Percentiles rank a stretch among this genome's conserved stretches.
phyloP scores from a whole-genome alignment of 495 filamentous ascomycete species.

The Hypoxylon fragiforme region DNA sequence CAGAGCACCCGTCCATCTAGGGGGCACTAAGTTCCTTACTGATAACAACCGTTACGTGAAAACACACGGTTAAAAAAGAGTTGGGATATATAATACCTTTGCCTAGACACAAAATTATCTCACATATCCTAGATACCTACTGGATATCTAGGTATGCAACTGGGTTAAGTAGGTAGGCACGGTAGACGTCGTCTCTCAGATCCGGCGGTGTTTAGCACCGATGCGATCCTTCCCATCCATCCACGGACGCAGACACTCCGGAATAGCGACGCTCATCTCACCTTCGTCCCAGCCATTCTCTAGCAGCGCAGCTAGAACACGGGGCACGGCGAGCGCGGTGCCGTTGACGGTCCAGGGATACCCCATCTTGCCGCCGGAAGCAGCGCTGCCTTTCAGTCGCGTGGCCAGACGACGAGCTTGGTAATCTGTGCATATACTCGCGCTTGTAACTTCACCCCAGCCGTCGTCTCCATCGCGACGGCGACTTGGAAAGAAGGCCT shows the following conservation, averaged over 20 bases:
- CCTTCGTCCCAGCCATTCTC: conserved; percentile 87
- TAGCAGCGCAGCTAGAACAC: conserved; percentile 86
- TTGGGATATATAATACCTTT: no score
- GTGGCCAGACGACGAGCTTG: conserved; percentile 83
- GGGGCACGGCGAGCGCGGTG: conserved; percentile 87
- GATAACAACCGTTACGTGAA: no score
- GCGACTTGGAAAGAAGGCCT: conserved; percentile 89
- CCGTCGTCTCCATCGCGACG: conserved; percentile 61
- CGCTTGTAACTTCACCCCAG: conserved; percentile 92
- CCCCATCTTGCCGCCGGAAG: conserved; percentile 43
- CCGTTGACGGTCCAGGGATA: conserved; percentile 92
- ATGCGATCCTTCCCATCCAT: conserved; percentile 79
- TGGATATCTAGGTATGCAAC: no score
- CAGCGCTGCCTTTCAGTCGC: conserved; percentile 49
- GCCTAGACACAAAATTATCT: no score
- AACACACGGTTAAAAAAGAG: no score
- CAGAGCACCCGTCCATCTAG: no score
- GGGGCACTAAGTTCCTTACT: no score
- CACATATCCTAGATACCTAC: no score
- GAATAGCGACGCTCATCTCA: conserved; percentile 65
- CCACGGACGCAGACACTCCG: conserved; percentile 74
- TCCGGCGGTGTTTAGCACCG: conserved; percentile 41
- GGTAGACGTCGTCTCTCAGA: no score
- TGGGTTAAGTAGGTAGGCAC: no score
- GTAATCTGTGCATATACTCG: conserved; percentile 93